Evolutionary conservation across 352 stramenopile species (phyloP), one percentile per base, ranked within the genome.

Genomic region (Phytophthora citrophthora): DNA sequence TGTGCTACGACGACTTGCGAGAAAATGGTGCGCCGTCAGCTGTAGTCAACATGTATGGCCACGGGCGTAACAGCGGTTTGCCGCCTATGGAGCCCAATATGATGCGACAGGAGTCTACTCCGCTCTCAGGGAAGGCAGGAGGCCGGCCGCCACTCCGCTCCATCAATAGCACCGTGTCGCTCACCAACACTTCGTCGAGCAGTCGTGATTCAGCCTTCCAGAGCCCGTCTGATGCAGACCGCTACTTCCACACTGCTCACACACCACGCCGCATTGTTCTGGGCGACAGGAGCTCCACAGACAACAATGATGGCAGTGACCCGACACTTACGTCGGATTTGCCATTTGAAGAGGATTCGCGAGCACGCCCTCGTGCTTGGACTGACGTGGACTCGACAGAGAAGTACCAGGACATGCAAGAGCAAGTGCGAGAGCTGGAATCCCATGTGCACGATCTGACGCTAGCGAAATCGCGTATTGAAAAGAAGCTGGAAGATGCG

Each of bases 1-100:
- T 93, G 45, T 93, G 85, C 64, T 91, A 88, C 55, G 85, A 93
- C 36, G 83, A 93, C 32, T 63, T 94, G 36, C 81, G 80, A 20
- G 83, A 90, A 61, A 81, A 89, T 56, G 85, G 79, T n/a, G 80
- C 83, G 48, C 81, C 81, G 0, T 84, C 80, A n/a, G 85, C 85
- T 5, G 85, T 94, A 18, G 83, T 90, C 15, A 94, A 94, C 61
- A 82, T 94, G 62, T 91, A 72, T 34, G 60, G 70, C 11, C 64
- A 77, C 23, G 70, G 70, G 45, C 64, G 70, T 64, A 38, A 61
- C 64, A 70, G 52, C 38, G 45, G 59, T 16, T 50, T 70, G 68
- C 50, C 76, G 52, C 62, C 72, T 8, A 67, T 74, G 63, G 61
- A 77, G 44, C 48, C 65, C 36, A 74, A 64, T 9, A 77, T 71